Conservation (phyloP, 2,329 filamentous ascomycete genomes). For the Fusarium avenaceum region DNA sequence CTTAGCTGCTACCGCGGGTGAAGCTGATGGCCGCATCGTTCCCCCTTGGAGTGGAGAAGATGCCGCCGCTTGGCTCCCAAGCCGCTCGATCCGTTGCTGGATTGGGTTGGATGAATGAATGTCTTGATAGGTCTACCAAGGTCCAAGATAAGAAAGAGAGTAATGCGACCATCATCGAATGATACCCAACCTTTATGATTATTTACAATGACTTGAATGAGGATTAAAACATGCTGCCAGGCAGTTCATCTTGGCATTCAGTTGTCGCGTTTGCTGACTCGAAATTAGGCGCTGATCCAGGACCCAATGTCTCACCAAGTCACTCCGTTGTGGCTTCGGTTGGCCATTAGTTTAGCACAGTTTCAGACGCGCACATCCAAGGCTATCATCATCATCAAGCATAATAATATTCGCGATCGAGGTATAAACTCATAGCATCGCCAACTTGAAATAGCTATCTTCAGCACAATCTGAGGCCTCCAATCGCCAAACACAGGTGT, state of each 20-base stretch:
- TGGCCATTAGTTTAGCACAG: conserved; percentile 7
- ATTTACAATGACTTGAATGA: too few relatives aligned
- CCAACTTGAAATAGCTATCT: conserved; percentile 1
- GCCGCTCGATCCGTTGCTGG: conserved; percentile 36
- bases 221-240: too few relatives aligned
- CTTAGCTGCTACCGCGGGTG: conserved; percentile 26
- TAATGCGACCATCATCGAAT: too few relatives aligned
- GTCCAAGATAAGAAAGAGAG: not conserved
- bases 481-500: not conserved
- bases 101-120: conserved; percentile 2
- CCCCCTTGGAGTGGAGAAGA: conserved; percentile 41
- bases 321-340: conserved; percentile 21
- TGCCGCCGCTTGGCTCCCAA: conserved; percentile 23
- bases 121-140: not conserved
- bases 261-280: not conserved
- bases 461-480: conserved; percentile 12
- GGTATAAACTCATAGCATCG: conserved; percentile 24
- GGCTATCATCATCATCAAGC: conserved; percentile 10
- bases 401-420: conserved; percentile 12
- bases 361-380: conserved; percentile 20
- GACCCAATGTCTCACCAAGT: conserved; percentile 30
- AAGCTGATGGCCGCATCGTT: conserved; percentile 7
- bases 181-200: too few relatives aligned
- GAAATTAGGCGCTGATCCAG: conserved; percentile 22
- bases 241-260: too few relatives aligned